Evolutionary conservation across 2,329 filamentous ascomycete genomes (phyloP).

Genomic region (Talaromyces sp.): DNA sequence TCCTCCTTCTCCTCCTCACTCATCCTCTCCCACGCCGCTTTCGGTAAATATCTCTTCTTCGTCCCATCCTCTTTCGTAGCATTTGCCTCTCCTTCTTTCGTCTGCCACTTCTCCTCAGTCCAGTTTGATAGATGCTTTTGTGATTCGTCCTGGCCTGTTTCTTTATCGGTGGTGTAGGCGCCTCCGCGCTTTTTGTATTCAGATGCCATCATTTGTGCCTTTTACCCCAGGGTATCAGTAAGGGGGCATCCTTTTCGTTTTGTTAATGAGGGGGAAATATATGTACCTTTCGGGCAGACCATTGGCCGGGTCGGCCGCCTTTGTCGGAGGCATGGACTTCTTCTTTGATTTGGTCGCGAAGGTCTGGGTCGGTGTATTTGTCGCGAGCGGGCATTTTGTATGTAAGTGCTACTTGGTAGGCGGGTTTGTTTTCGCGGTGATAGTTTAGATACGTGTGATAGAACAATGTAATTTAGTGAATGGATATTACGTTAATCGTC

Average conservation of each 20-base stretch:
- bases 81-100: constrained; percentile 43
- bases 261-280: neutral
- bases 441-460: neutral
- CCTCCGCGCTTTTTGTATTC: constrained; percentile 47
- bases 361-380: constrained; percentile 45
- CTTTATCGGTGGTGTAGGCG: constrained; percentile 43
- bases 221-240: neutral
- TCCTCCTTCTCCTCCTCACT: constrained; percentile 41
- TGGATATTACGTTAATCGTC: neutral
- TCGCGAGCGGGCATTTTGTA: constrained; percentile 41
- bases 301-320: constrained; percentile 46
- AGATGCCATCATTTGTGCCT: constrained; percentile 45
- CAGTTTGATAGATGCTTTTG: constrained; percentile 44
- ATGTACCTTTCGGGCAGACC: constrained; percentile 46
- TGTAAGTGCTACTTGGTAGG: neutral
- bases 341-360: constrained; percentile 44
- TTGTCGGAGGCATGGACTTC: constrained; percentile 44
- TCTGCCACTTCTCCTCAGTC: constrained; percentile 48
- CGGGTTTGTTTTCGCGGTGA: too few relatives aligned
- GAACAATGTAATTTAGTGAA: neutral
- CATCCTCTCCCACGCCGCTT: constrained; percentile 48
- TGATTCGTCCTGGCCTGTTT: constrained; percentile 37
- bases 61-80: constrained; percentile 43
- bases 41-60: constrained; percentile 43
- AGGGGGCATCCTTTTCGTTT: neutral